Conservation (phyloP, 1,284 basidiomycete species). For the Puccinia novopanici region DNA sequence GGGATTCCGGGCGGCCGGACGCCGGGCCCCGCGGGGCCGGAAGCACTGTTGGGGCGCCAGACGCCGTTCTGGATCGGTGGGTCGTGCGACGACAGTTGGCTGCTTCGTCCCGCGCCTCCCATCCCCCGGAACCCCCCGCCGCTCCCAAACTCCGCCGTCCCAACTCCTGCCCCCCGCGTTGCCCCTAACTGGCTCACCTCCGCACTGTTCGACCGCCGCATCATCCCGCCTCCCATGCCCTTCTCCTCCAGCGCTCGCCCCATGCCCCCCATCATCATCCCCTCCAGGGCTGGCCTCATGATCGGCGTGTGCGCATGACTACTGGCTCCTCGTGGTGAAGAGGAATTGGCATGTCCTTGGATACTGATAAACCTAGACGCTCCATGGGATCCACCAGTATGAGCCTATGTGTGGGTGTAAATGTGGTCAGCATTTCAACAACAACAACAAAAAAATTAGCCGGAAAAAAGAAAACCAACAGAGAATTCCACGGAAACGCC, state of each 20-base stretch:
- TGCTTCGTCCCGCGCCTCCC: neutral
- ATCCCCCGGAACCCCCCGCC: neutral
- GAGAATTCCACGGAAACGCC: slow-evolving; percentile 42
- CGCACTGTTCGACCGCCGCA: slow-evolving; percentile 13
- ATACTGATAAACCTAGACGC: slow-evolving; percentile 33
- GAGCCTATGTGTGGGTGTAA: neutral
- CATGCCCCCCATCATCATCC: neutral
- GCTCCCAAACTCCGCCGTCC: neutral
- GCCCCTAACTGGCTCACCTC: neutral
- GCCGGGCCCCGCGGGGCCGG: neutral
- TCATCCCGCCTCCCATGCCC: neutral
- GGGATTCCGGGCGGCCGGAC: neutral
- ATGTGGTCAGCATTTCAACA: neutral
- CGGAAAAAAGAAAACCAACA: neutral
- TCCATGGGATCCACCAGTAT: slow-evolving; percentile 33
- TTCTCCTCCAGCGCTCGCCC: slow-evolving; percentile 1
- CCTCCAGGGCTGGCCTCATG: neutral
- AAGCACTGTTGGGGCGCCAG: slow-evolving; percentile 2
- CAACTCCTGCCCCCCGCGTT: neutral
- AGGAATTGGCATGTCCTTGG: slow-evolving; percentile 13
- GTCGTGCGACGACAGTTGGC: slow-evolving; percentile 23
- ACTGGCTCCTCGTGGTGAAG: neutral
- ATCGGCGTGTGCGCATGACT: neutral
- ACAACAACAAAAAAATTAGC: neutral
- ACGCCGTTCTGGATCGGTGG: slow-evolving; percentile 41